These are phyloP conservation scores for Gynandropsis gynandra DNA, from an alignment of 345 rosid species.

Conservation along the genomic window DNA sequence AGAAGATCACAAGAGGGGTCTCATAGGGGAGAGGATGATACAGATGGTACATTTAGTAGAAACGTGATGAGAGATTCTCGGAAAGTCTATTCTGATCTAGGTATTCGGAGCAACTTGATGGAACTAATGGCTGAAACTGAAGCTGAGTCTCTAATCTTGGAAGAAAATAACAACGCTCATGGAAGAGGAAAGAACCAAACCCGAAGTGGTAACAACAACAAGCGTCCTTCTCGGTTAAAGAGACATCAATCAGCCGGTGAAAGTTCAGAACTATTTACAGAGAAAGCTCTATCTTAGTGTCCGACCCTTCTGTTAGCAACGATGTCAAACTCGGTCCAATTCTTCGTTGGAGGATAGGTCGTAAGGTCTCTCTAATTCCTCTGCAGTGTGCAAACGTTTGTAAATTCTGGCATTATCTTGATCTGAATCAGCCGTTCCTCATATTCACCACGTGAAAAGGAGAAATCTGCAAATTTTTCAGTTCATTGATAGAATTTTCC, in stretches of 20 bases:
- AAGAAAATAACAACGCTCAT: slow-evolving; percentile 19
- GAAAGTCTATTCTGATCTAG: slow-evolving; percentile 69
- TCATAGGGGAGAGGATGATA: slow-evolving; percentile 11
- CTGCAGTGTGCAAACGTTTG: too few relatives aligned
- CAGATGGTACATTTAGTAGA: slow-evolving; percentile 29
- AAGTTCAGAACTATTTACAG: slow-evolving; percentile 26
- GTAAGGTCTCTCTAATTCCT: too few relatives aligned
- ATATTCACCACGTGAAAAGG: too few relatives aligned
- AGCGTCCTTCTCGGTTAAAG: slow-evolving; percentile 14
- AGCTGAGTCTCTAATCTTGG: slow-evolving; percentile 29
- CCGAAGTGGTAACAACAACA: slow-evolving; percentile 7
- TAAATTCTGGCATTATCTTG: too few relatives aligned
- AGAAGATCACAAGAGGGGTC: neutral
- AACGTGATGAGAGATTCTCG: slow-evolving; percentile 33
- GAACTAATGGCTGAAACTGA: slow-evolving; percentile 55
- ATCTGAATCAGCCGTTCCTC: too few relatives aligned
- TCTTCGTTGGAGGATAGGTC: too few relatives aligned
- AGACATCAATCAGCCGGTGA: slow-evolving; percentile 34
- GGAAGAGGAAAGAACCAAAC: slow-evolving; percentile 24
- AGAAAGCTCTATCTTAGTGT: neutral
- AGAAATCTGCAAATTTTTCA: too few relatives aligned
- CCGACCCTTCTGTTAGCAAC: too few relatives aligned
- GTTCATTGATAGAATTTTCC: too few relatives aligned
- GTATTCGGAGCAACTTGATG: slow-evolving; percentile 64
- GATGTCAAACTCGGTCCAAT: too few relatives aligned